phyloP scores from a whole-genome alignment of 1,284 basidiomycete genomes.

The Apiotrichum montevideense region DNA sequence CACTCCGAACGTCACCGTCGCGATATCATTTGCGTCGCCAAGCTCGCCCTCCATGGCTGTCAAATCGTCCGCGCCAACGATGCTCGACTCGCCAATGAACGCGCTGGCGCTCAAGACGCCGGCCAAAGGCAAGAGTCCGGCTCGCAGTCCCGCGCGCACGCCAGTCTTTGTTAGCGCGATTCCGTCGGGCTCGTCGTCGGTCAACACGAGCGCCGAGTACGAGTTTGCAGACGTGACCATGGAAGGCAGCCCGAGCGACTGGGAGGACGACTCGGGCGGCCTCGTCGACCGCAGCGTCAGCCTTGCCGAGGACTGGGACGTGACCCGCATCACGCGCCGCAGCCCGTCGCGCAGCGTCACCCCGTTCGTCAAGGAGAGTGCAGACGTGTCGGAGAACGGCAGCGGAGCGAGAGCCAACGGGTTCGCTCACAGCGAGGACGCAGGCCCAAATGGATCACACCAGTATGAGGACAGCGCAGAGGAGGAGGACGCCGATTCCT shows the following conservation, averaged over 20 bases:
- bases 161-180: too few species aligned
- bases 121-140: too few species aligned
- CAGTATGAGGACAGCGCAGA: slow-evolving; percentile 16
- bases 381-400: neutral
- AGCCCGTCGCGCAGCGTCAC: neutral
- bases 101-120: too few species aligned
- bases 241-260: slow-evolving; percentile 16
- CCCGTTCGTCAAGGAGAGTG: neutral
- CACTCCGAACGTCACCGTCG: too few species aligned
- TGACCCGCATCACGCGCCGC: slow-evolving; percentile 7
- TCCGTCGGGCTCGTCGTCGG: neutral
- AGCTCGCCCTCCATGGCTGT: too few species aligned
- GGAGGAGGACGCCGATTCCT: slow-evolving; percentile 19
- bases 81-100: too few species aligned
- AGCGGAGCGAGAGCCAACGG: slow-evolving; percentile 13
- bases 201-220: neutral
- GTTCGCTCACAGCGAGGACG: slow-evolving; percentile 17
- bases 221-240: slow-evolving; percentile 11
- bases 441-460: slow-evolving; percentile 15
- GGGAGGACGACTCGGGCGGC: slow-evolving; percentile 17
- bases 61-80: too few species aligned
- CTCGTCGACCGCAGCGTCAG: neutral
- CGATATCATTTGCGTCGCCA: too few species aligned
- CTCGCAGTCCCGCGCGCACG: too few species aligned
- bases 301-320: slow-evolving; percentile 13